Conservation (phyloP, 1,139 yeast genomes). For the Suhomyces chickasaworum region DNA sequence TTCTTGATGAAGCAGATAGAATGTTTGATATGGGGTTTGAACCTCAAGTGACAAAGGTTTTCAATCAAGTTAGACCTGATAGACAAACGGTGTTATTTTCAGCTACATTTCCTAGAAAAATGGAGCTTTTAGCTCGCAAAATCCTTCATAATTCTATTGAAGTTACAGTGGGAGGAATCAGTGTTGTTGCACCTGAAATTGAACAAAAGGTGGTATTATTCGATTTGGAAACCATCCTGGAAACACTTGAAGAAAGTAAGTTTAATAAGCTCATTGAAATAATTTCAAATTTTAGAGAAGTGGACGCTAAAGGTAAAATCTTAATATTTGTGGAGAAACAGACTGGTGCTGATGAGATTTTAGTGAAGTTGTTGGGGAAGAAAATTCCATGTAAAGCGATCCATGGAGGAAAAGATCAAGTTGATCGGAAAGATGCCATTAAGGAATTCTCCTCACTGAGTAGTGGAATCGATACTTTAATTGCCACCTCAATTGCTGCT, state of each 20-base stretch:
- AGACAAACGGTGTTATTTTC: constrained; percentile 91
- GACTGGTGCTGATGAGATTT: constrained; percentile 71
- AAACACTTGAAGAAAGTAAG: constrained; percentile 34
- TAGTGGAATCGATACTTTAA: constrained; percentile 62
- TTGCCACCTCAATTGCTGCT: constrained; percentile 94
- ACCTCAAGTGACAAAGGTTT: constrained; percentile 87
- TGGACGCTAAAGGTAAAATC: constrained; percentile 50
- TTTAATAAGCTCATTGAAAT: constrained; percentile 56
- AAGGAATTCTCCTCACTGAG: constrained; percentile 58
- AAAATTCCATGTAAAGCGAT: constrained; percentile 67
- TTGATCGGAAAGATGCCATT: constrained; percentile 78
- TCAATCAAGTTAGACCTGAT: constrained; percentile 80
- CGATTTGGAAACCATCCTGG: constrained; percentile 26
- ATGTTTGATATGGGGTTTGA: constrained; percentile 98
- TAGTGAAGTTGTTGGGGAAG: constrained; percentile 54
- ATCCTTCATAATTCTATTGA: constrained; percentile 67
- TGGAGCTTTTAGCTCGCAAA: constrained; percentile 73
- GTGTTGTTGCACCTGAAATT: constrained; percentile 82
- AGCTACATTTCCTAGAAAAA: constrained; percentile 86
- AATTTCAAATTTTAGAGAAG: constrained; percentile 45
- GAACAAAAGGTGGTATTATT: constrained; percentile 70
- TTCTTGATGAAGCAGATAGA: constrained; percentile 94
- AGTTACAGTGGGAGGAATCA: constrained; percentile 79
- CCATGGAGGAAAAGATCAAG: constrained; percentile 93
- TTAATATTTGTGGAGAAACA: constrained; percentile 89